Conservation (phyloP, 1,284 basidiomycete genomes). For the Sanghuangporus weigelae region DNA sequence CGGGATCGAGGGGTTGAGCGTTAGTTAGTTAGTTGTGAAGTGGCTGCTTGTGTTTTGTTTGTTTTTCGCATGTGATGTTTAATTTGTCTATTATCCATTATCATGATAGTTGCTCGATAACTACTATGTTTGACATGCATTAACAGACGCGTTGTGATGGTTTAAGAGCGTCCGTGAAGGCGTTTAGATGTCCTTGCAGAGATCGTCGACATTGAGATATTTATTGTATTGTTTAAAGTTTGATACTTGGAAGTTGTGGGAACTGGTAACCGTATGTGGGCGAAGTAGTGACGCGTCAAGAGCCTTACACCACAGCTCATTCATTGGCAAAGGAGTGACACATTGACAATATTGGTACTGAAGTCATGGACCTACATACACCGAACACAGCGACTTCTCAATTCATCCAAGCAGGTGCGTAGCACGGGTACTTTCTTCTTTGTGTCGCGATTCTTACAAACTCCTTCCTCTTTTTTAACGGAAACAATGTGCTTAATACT, state of each 20-base stretch:
- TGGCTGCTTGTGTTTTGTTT: background rate
- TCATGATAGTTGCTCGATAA: too few relatives aligned
- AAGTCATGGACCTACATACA: slow-evolving; percentile 21
- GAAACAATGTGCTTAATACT: slow-evolving; percentile 14
- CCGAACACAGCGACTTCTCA: slow-evolving; percentile 62
- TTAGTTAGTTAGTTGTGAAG: background rate
- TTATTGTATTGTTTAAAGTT: too few relatives aligned
- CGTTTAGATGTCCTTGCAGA: too few relatives aligned
- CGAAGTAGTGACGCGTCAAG: too few relatives aligned
- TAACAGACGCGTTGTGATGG: too few relatives aligned
- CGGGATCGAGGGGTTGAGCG: slow-evolving; percentile 16
- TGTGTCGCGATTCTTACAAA: background rate
- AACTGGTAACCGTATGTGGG: too few relatives aligned
- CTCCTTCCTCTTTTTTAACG: slow-evolving; percentile 3
- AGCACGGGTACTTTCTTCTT: background rate
- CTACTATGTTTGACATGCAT: background rate
- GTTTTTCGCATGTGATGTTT: background rate
- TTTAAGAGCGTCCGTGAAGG: too few relatives aligned
- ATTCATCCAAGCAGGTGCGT: slow-evolving; percentile 68
- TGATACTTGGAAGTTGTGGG: too few relatives aligned
- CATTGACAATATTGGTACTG: background rate
- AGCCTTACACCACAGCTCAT: too few relatives aligned
- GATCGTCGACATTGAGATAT: too few relatives aligned
- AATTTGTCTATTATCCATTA: too few relatives aligned
- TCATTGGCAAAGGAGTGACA: background rate